Conservation (phyloP, 1,284 basidiomycete species). For the Cryptococcus neoformans region DNA sequence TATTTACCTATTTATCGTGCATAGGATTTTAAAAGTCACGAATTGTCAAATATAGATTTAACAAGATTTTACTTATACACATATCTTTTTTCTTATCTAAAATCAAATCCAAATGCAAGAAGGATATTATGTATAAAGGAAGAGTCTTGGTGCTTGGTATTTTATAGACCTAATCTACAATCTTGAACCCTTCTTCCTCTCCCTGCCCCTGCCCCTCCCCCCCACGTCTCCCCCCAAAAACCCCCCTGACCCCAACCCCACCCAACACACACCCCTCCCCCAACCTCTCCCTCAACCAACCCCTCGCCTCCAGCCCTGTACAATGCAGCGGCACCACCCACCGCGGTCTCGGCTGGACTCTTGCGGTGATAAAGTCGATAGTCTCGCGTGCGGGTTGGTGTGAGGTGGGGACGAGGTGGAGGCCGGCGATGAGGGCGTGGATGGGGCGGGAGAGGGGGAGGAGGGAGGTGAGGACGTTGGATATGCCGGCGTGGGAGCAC, state of each 20-base stretch:
- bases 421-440: background rate
- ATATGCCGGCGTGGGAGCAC: conserved; percentile 78
- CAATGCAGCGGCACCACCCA: conserved; percentile 76
- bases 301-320: conserved; percentile 67
- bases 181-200: too few relatives aligned
- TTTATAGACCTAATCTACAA: too few relatives aligned
- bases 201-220: too few relatives aligned
- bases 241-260: background rate
- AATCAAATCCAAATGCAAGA: too few relatives aligned
- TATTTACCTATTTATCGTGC: background rate
- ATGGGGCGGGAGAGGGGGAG: conserved; percentile 57
- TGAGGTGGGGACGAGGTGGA: conserved; percentile 49
- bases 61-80: too few relatives aligned
- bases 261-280: background rate
- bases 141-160: conserved; percentile 43
- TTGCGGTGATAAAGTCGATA: conserved; percentile 62
- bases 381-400: conserved; percentile 61
- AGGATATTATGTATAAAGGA: too few relatives aligned
- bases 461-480: conserved; percentile 64
- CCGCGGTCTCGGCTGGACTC: conserved; percentile 60
- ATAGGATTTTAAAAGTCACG: background rate
- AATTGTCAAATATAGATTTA: background rate
- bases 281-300: conserved; percentile 59
- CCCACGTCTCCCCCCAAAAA: conserved; percentile 11
- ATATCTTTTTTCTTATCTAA: too few relatives aligned